Conservation (phyloP, 495 filamentous ascomycete species). For the Podospora tetraspora region DNA sequence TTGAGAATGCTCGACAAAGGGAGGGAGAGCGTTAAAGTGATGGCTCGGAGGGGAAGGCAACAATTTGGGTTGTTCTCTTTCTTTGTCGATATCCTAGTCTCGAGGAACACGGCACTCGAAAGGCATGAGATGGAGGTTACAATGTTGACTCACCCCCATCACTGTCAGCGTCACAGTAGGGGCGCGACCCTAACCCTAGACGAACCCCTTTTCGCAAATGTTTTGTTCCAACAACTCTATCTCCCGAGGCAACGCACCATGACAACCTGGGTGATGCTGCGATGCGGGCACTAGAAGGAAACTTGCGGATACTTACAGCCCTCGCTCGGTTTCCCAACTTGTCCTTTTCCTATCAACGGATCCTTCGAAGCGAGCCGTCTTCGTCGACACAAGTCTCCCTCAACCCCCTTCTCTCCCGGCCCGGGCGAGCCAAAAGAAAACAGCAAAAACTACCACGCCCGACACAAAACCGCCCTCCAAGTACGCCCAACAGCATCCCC, state of each 20-base stretch:
- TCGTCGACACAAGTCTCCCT: too few species aligned
- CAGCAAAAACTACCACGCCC: too few species aligned
- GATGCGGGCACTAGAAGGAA: too few species aligned
- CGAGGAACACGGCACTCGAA: not conserved
- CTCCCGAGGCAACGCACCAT: not conserved
- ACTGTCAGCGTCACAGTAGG: not conserved
- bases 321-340: too few species aligned
- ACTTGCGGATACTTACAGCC: too few species aligned
- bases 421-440: too few species aligned
- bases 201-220: not conserved
- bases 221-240: not conserved
- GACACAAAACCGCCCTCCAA: too few species aligned
- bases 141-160: not conserved
- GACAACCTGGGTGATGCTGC: too few species aligned
- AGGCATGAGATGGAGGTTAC: not conserved
- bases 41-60: not conserved
- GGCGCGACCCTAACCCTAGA: not conserved
- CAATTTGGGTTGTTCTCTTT: not conserved
- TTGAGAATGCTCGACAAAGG: not conserved
- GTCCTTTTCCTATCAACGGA: too few species aligned
- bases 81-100: not conserved
- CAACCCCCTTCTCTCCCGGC: too few species aligned
- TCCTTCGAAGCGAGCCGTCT: too few species aligned
- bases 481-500: too few species aligned
- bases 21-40: not conserved